Percentiles rank a stretch among this genome's conserved stretches.
These are phyloP conservation scores for Takashimella tepidaria DNA, from an alignment of 1,284 basidiomycete species.

Conservation along the genomic window DNA sequence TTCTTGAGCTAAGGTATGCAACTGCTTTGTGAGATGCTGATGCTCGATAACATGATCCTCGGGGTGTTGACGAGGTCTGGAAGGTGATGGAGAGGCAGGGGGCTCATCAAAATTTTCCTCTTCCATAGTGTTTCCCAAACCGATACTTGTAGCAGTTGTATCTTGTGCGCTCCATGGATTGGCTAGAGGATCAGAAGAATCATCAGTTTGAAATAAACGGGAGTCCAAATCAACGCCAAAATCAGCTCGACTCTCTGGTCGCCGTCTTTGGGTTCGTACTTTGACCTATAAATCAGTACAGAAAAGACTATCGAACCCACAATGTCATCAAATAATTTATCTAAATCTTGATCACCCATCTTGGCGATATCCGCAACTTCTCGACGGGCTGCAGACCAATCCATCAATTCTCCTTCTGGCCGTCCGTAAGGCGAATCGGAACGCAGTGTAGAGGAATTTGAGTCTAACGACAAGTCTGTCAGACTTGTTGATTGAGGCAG, in stretches of 20 bases:
- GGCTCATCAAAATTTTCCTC: constrained; percentile 5
- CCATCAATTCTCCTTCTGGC: constrained; percentile 60
- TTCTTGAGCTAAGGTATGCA: constrained; percentile 71
- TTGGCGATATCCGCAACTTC: constrained; percentile 87
- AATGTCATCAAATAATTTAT: constrained; percentile 74
- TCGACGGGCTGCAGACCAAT: constrained; percentile 88
- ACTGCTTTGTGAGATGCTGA: constrained; percentile 82
- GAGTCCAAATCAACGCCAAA: constrained; percentile 33
- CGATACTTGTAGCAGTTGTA: constrained; percentile 24
- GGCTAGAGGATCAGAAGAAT: constrained; percentile 32
- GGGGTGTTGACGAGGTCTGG: no score
- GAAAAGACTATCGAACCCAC: constrained; percentile 11
- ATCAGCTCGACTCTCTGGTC: constrained; percentile 40
- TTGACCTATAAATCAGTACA: constrained; percentile 53
- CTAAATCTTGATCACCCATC: constrained; percentile 85
- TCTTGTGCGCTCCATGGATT: constrained; percentile 60
- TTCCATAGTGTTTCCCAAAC: constrained; percentile 21
- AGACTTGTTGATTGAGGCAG: constrained; percentile 21
- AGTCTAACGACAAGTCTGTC: constrained; percentile 36
- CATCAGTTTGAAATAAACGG: constrained; percentile 25
- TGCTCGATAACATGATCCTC: constrained; percentile 57
- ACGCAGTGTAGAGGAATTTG: constrained; percentile 53
- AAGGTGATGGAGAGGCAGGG: neutral
- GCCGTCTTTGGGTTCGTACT: constrained; percentile 78
- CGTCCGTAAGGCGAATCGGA: constrained; percentile 47